These are phyloP conservation scores for Zea luxurians DNA, from an alignment of 176 grass and related monocot genomes.

Conservation along the genomic window DNA sequence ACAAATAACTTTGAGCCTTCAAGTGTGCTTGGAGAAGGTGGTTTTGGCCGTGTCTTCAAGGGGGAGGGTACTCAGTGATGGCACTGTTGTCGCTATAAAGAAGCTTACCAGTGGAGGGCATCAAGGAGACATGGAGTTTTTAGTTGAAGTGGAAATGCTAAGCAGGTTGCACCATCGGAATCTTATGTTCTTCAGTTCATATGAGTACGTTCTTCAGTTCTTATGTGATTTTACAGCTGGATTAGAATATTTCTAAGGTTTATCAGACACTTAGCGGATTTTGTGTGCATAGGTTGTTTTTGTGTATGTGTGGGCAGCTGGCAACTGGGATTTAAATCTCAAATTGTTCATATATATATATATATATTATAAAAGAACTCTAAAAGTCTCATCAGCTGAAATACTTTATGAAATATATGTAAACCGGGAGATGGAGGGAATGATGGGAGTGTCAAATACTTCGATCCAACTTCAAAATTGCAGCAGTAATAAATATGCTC, in stretches of 20 bases:
- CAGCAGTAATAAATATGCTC: no score
- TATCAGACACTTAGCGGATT: background rate
- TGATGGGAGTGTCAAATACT: no score
- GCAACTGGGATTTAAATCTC: background rate
- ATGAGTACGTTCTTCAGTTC: background rate
- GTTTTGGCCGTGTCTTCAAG: background rate
- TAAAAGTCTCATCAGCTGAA: no score
- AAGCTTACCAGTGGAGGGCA: slow-evolving; percentile 83
- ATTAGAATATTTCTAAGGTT: background rate
- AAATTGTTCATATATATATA: background rate
- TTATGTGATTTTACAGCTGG: slow-evolving; percentile 8
- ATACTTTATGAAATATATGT: no score
- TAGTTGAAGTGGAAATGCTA: slow-evolving; percentile 98
- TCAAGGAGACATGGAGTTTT: slow-evolving; percentile 92
- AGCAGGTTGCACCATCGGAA: slow-evolving; percentile 96
- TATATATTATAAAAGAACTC: no score
- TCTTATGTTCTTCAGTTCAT: slow-evolving; percentile 60
- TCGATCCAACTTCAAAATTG: no score
- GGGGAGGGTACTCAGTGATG: slow-evolving; percentile 72
- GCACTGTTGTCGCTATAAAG: slow-evolving; percentile 90
- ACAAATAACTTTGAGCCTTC: slow-evolving; percentile 64
- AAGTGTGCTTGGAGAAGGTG: no score
- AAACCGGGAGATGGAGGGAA: no score
- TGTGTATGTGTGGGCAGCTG: background rate
- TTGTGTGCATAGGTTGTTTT: background rate